Evolutionary conservation across 2,329 filamentous ascomycete genomes (phyloP), one percentile per base, ranked within the genome.

Genomic region (Cryphonectria japonica): DNA sequence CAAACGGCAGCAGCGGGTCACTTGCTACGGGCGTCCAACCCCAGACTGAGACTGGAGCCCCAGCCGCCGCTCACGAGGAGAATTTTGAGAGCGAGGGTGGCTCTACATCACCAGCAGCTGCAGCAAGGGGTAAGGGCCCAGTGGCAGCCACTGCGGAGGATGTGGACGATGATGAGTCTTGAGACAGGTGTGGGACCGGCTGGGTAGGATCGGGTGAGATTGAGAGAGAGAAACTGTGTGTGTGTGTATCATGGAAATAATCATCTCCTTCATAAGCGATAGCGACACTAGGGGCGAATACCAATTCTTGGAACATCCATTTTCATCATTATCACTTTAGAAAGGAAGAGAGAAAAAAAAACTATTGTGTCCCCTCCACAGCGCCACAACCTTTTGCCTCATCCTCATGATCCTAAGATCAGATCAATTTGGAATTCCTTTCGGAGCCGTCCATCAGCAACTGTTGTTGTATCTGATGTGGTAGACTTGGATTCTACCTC

Each of bases 111-210:
- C 75, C 74, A 11, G 85, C 37, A 3, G 16, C 37, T 11, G 9
- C 71, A 63, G 74, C 74, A 11, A 85, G 85, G 74, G 69, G 69
- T 19, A 72, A 72, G 61, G 71, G 52, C 8, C 71, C 61, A n/a
- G 39, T 65, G 54, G 68, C 68, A 37, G 66, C 54, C 19, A 71
- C 69, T 6, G 71, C 68, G 14, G 71, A 72, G 52, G 71, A 72
- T 59, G 69, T 52, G 6, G 71, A 72, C 41, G 71, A 72, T 61
- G 69, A 71, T 52, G 69, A 72, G 37, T 52, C 43, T n/a, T 68
- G 37, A 64, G 29, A 32, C 0, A 50, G 46, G n/a, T 2, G 4
- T 34, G 34, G 34, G 34, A 3, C 34, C 34, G 43, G 43, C 43
- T 43, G 43, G 43, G 16, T 22, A 22, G 16, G 43, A 22, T n/a